Evolutionary conservation across 345 rosid genomes (phyloP).

Genomic region (Ceriops decandra): DNA sequence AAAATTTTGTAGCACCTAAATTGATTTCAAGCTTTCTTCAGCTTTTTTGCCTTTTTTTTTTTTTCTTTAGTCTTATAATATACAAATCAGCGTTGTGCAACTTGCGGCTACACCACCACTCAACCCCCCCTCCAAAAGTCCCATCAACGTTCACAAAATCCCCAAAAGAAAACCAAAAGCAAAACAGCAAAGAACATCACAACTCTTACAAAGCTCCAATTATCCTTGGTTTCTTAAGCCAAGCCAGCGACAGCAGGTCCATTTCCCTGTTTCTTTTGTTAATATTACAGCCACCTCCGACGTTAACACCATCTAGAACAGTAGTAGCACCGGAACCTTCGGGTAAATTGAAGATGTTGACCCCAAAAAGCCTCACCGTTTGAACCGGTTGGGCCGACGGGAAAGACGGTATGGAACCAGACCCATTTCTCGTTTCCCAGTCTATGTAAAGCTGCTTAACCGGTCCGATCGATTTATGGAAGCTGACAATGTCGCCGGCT

Average conservation of each 20-base stretch:
- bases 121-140: slow-evolving; percentile 5
- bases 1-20: neutral
- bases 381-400: slow-evolving; percentile 39
- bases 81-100: slow-evolving; percentile 44
- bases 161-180: neutral
- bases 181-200: neutral
- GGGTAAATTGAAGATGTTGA: slow-evolving; percentile 57
- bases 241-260: slow-evolving; percentile 53
- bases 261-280: slow-evolving; percentile 58
- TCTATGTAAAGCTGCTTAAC: slow-evolving; percentile 67
- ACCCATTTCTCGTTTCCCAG: slow-evolving; percentile 37
- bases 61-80: slow-evolving; percentile 28
- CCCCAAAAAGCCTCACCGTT: slow-evolving; percentile 73
- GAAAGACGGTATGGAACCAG: neutral
- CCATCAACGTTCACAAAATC: slow-evolving; percentile 15
- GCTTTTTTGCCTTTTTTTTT: neutral
- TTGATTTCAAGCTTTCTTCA: neutral
- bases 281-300: slow-evolving; percentile 27
- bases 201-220: slow-evolving; percentile 63
- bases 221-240: slow-evolving; percentile 65
- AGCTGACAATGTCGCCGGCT: slow-evolving; percentile 78
- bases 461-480: slow-evolving; percentile 72
- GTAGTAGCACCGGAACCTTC: neutral
- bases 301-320: slow-evolving; percentile 2
- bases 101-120: slow-evolving; percentile 33